Conservation (phyloP, 73 alveolate species). For the Tetrahymena malaccensis region DNA sequence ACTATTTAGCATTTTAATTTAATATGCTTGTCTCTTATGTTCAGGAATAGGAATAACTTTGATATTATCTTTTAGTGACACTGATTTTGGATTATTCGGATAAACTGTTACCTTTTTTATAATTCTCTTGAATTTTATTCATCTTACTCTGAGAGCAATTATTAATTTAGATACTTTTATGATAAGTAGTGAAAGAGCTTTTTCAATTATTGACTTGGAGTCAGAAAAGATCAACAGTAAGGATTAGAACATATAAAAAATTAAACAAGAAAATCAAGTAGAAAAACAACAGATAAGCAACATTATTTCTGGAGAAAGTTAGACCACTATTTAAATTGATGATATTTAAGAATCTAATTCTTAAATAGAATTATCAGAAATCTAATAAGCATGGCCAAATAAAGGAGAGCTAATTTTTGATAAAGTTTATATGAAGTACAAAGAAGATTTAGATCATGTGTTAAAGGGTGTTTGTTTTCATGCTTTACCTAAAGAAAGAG, state of each 20-base stretch:
- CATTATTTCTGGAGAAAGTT: not conserved
- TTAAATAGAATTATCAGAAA: no score
- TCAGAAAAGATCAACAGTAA: not conserved
- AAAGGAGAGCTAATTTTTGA: slow-evolving; percentile 19
- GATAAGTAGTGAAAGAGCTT: not conserved
- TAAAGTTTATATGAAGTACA: slow-evolving; percentile 46
- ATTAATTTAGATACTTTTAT: not conserved
- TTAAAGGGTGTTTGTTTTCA: slow-evolving; percentile 58
- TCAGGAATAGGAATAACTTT: not conserved
- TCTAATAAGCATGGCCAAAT: not conserved
- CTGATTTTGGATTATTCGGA: not conserved
- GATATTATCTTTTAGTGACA: not conserved
- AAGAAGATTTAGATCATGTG: slow-evolving; percentile 35
- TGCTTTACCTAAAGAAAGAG: slow-evolving; percentile 66
- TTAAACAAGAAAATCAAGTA: not conserved
- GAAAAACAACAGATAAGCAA: not conserved
- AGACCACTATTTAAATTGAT: no score
- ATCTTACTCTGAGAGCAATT: not conserved
- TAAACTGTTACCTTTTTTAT: not conserved
- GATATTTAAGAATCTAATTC: no score
- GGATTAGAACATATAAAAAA: not conserved
- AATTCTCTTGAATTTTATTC: not conserved
- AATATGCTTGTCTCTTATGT: not conserved
- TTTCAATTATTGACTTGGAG: not conserved
- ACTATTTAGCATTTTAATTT: not conserved